Percentiles rank a stretch among this genome's conserved stretches.
These are phyloP conservation scores for Verticillium dahliae DNA, from an alignment of 2,329 filamentous ascomycete species.

Conservation along the genomic window DNA sequence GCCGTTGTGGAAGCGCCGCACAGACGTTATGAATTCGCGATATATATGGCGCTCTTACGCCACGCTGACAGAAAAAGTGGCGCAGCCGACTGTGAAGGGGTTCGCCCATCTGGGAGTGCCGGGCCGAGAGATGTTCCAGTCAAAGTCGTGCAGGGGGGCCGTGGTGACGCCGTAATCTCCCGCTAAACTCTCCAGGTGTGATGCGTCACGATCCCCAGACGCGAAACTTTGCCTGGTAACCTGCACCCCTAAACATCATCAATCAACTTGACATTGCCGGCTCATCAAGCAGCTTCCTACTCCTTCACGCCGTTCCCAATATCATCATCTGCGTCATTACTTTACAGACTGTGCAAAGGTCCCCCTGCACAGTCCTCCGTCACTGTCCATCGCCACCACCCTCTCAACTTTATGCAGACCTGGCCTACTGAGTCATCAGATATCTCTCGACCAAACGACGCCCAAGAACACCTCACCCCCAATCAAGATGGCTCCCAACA, in stretches of 20 bases:
- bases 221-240: not conserved
- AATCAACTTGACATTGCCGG: not conserved
- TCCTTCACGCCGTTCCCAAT: not conserved
- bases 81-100: not conserved
- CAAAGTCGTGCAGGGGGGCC: not conserved
- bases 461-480: slow-evolving; percentile 22
- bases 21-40: too few species aligned
- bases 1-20: too few species aligned
- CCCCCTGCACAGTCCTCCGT: slow-evolving; percentile 42
- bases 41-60: not conserved
- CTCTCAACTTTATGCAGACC: slow-evolving; percentile 58
- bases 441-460: slow-evolving; percentile 29
- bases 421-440: slow-evolving; percentile 42
- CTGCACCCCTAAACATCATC: not conserved
- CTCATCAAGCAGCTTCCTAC: not conserved
- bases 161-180: not conserved
- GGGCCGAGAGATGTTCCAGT: not conserved
- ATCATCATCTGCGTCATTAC: not conserved
- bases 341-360: slow-evolving; percentile 42
- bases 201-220: not conserved
- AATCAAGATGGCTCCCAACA: slow-evolving; percentile 53
- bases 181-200: not conserved
- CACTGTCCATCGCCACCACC: slow-evolving; percentile 21
- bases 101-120: not conserved
- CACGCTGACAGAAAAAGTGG: too few species aligned